Evolutionary conservation across 148 eudicot species (phyloP).

Genomic region (Drosera capensis): DNA sequence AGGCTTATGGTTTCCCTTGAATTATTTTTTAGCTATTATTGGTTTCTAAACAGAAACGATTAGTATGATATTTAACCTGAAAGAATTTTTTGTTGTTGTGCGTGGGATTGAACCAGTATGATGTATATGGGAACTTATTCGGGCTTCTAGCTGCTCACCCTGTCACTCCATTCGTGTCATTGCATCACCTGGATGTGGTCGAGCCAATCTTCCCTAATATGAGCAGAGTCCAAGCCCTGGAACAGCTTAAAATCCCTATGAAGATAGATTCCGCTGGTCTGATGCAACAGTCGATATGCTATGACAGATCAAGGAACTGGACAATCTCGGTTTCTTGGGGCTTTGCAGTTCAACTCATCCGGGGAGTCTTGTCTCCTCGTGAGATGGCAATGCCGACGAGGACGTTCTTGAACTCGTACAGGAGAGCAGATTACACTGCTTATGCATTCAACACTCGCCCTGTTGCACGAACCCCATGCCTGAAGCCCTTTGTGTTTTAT

Average conservation of each 20-base stretch:
- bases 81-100: not conserved
- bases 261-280: constrained; percentile 21
- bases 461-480: constrained; percentile 25
- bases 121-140: constrained; percentile 22
- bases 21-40: too few species aligned
- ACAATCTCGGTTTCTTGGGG: constrained; percentile 31
- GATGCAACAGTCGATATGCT: constrained; percentile 34
- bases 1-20: not conserved
- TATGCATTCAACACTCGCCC: constrained; percentile 30
- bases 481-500: constrained; percentile 20
- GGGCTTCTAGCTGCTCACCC: constrained; percentile 28
- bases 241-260: constrained; percentile 13
- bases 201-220: constrained; percentile 26
- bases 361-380: constrained; percentile 25
- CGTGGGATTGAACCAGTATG: constrained; percentile 28
- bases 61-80: not conserved
- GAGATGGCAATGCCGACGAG: constrained; percentile 30
- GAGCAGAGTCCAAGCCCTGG: constrained; percentile 17
- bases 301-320: constrained; percentile 23
- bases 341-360: constrained; percentile 20
- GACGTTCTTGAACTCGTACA: constrained; percentile 29
- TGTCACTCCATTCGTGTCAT: constrained; percentile 24
- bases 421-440: constrained; percentile 26
- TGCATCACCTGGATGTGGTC: constrained; percentile 27
- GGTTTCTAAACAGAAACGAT: not conserved